A percentile compares a stretch with the other conserved stretches of the same genome.
phyloP scores from a whole-genome alignment of 208 protist genomes.

The Angomonas deanei region DNA sequence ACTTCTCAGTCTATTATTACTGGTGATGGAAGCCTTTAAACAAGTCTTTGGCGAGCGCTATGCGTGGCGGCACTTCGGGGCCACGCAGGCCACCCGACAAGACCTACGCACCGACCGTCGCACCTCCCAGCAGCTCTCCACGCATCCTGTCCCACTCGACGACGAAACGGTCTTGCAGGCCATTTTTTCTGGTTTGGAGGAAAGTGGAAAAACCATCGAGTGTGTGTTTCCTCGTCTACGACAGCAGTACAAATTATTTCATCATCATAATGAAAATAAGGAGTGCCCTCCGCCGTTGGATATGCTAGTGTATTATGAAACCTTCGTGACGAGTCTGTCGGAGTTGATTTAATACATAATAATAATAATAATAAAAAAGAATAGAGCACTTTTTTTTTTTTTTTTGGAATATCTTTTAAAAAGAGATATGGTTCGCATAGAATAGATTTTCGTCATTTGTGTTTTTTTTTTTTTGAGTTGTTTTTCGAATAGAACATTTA shows the following conservation, averaged over 20 bases:
- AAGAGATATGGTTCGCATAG: too few relatives aligned
- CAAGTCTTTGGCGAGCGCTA: constrained; percentile 75
- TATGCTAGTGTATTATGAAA: constrained; percentile 58
- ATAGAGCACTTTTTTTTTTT: background rate
- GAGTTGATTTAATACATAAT: constrained; percentile 1
- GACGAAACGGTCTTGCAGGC: too few relatives aligned
- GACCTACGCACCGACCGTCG: constrained; percentile 11
- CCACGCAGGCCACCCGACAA: constrained; percentile 59
- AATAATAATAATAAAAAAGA: constrained; percentile 7
- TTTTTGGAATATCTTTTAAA: too few relatives aligned
- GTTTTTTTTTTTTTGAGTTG: too few relatives aligned
- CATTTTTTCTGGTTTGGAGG: background rate
- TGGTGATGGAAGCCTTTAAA: constrained; percentile 49
- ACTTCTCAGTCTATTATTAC: constrained; percentile 44
- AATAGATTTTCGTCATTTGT: background rate
- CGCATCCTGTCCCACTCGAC: background rate
- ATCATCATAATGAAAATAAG: background rate
- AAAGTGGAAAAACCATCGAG: constrained; percentile 15
- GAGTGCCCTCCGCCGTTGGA: constrained; percentile 51
- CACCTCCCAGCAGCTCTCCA: background rate
- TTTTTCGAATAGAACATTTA: too few relatives aligned
- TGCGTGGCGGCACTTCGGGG: constrained; percentile 62
- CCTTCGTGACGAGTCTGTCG: constrained; percentile 50
- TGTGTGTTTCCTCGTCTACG: constrained; percentile 47
- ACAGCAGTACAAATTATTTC: constrained; percentile 19